phyloP scores from a whole-genome alignment of 495 filamentous ascomycete species.

The Terfezia boudieri region DNA sequence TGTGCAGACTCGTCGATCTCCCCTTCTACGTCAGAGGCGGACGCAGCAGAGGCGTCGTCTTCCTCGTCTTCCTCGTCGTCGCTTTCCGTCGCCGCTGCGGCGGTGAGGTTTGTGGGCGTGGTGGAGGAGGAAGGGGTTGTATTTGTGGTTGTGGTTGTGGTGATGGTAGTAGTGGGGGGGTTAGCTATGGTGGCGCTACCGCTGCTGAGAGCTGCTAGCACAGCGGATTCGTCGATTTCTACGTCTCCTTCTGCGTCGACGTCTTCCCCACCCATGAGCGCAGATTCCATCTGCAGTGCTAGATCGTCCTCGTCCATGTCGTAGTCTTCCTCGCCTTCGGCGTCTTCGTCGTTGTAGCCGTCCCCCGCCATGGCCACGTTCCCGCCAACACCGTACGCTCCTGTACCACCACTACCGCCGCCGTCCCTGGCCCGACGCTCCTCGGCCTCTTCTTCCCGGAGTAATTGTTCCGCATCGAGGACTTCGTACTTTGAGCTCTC shows the following conservation, averaged over 20 bases:
- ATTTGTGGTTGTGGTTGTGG: background rate
- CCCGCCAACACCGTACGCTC: background rate
- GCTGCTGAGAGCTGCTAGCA: background rate
- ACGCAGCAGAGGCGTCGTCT: background rate
- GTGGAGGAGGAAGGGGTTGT: background rate
- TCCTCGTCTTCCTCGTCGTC: conserved; percentile 9
- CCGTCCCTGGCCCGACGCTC: conserved; percentile 19
- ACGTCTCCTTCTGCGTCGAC: conserved; percentile 30
- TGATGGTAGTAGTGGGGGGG: background rate
- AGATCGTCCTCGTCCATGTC: conserved; percentile 26
- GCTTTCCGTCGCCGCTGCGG: background rate
- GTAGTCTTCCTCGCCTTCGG: conserved; percentile 34
- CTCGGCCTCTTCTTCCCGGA: conserved; percentile 24
- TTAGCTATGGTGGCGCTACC: background rate
- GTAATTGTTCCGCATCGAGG: conserved; percentile 36
- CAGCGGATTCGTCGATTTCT: conserved; percentile 19
- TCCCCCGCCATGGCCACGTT: conserved; percentile 20
- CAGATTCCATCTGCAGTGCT: conserved; percentile 32
- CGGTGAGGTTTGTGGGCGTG: background rate
- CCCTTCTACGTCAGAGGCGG: background rate
- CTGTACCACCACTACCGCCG: background rate
- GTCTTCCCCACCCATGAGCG: conserved; percentile 26
- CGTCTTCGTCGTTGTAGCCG: conserved; percentile 25
- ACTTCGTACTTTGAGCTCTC: conserved; percentile 35
- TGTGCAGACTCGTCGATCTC: conserved; percentile 15